Percentiles rank a stretch among this genome's conserved stretches.
Evolutionary conservation across 2,329 filamentous ascomycete species (phyloP).

Genomic region (Xylariaceae sp.): DNA sequence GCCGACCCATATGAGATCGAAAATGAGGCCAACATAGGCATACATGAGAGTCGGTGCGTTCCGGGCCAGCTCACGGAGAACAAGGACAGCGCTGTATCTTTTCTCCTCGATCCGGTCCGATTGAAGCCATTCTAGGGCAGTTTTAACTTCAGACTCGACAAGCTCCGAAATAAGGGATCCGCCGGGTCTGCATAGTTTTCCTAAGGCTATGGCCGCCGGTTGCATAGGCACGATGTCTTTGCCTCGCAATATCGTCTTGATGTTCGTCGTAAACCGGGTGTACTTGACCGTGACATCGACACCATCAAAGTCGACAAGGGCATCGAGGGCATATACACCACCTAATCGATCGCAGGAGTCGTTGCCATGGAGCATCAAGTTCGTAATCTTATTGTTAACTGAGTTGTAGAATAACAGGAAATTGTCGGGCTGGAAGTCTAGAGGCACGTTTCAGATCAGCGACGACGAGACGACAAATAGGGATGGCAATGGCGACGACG

Average conservation of each 20-base stretch:
- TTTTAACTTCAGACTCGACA: slow-evolving; percentile 95
- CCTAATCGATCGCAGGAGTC: slow-evolving; percentile 86
- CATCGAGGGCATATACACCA: slow-evolving; percentile 86
- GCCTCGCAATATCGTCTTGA: slow-evolving; percentile 80
- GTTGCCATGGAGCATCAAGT: slow-evolving; percentile 74
- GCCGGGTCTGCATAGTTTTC: slow-evolving; percentile 84
- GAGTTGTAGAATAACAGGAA: slow-evolving; percentile 59
- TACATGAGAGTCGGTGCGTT: slow-evolving; percentile 96
- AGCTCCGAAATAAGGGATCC: slow-evolving; percentile 92
- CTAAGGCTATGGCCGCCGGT: slow-evolving; percentile 80
- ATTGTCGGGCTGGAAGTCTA: slow-evolving; percentile 73
- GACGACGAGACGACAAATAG: slow-evolving; percentile 11
- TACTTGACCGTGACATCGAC: slow-evolving; percentile 92
- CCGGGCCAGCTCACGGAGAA: slow-evolving; percentile 82
- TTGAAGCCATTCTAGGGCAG: slow-evolving; percentile 92
- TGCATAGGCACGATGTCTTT: slow-evolving; percentile 91
- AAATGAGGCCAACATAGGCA: slow-evolving; percentile 87
- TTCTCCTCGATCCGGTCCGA: slow-evolving; percentile 90
- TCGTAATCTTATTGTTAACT: slow-evolving; percentile 53
- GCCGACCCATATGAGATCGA: slow-evolving; percentile 94
- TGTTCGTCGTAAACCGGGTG: slow-evolving; percentile 85
- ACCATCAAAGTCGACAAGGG: slow-evolving; percentile 91
- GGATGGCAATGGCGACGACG: neutral
- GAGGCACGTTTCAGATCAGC: neutral
- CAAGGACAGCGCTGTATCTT: slow-evolving; percentile 86